phyloP scores from a whole-genome alignment of 225 moss, liverwort and hornwort species.

The Pseudoscleropodium purum region DNA sequence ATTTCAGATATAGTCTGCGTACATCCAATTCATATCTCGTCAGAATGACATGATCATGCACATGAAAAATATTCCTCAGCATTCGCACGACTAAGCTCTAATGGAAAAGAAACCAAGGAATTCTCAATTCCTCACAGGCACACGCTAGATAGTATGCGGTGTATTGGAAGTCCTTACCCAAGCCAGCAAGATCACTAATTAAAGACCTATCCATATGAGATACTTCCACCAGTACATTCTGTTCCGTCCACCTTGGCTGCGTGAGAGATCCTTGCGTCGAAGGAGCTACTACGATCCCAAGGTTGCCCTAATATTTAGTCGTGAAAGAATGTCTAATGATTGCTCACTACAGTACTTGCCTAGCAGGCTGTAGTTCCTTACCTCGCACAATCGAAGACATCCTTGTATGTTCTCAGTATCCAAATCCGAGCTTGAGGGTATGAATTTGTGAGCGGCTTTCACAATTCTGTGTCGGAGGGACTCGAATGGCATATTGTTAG shows the following conservation, averaged over 20 bases:
- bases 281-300: neutral
- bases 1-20: neutral
- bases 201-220: too few relatives aligned
- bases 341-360: neutral
- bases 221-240: neutral
- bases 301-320: neutral
- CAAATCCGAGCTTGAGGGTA: neutral
- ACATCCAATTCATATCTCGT: neutral
- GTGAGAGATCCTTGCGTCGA: neutral
- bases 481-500: fast-evolving
- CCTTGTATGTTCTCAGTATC: neutral
- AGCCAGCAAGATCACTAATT: neutral
- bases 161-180: neutral
- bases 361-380: neutral
- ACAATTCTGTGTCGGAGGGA: neutral
- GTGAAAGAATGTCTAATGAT: neutral
- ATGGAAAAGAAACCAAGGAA: neutral
- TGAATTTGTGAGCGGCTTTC: neutral
- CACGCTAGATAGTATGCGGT: neutral
- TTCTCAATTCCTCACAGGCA: neutral
- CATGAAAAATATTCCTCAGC: neutral
- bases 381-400: neutral
- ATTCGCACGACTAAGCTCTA: neutral
- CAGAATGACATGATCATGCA: neutral
- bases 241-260: neutral